A percentile compares a stretch with the other conserved stretches of the same genome.
These are phyloP conservation scores for Populus davidiana DNA, from an alignment of 345 rosid genomes.

Conservation along the genomic window DNA sequence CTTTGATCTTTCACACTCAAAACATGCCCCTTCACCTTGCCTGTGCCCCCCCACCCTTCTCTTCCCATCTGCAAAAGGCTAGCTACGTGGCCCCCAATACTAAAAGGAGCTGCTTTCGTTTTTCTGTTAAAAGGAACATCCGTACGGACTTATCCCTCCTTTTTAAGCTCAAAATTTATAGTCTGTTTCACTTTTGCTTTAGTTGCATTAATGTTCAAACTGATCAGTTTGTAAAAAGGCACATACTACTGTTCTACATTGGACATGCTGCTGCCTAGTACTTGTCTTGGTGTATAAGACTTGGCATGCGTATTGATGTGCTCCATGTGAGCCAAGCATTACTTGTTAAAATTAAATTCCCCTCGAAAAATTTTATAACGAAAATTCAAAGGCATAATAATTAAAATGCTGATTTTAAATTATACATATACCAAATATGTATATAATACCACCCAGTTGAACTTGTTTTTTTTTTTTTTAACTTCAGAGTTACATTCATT, in stretches of 20 bases:
- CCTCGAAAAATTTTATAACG: too few relatives aligned
- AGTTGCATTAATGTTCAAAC: not conserved
- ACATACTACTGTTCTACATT: not conserved
- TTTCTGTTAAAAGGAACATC: not conserved
- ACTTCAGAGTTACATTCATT: too few relatives aligned
- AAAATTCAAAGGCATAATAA: too few relatives aligned
- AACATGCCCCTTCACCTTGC: not conserved
- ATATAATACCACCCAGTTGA: too few relatives aligned
- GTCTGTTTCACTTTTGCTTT: not conserved
- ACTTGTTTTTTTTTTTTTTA: too few relatives aligned
- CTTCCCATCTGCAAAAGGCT: constrained; percentile 7
- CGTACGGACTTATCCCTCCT: constrained; percentile 10
- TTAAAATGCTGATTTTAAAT: too few relatives aligned
- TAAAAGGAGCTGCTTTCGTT: constrained; percentile 8
- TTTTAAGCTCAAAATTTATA: constrained; percentile 4
- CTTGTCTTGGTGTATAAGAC: constrained; percentile 23
- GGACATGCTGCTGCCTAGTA: constrained; percentile 11
- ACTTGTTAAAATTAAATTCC: not conserved
- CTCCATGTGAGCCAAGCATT: constrained; percentile 17
- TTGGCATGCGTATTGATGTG: constrained; percentile 26
- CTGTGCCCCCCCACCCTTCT: not conserved
- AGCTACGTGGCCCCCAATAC: not conserved
- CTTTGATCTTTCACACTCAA: not conserved
- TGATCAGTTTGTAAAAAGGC: not conserved
- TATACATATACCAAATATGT: too few relatives aligned